These are phyloP conservation scores for Prunus davidiana DNA, from an alignment of 306 rosid genomes.

Conservation along the genomic window DNA sequence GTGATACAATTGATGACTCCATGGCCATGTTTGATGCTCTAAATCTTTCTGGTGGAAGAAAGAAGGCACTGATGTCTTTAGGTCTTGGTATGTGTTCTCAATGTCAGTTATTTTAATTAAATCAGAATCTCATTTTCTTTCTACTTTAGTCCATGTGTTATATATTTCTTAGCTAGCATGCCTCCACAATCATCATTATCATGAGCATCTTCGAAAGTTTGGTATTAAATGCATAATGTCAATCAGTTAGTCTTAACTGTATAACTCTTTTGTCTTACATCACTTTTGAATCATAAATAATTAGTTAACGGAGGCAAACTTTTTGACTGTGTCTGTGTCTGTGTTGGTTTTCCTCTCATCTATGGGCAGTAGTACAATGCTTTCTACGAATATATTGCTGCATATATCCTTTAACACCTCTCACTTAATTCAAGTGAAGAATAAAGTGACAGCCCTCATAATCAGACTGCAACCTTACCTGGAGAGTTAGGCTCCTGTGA, in stretches of 20 bases:
- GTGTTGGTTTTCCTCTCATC: not conserved
- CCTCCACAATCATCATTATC: not conserved
- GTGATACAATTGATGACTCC: slow-evolving; percentile 86
- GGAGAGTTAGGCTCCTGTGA: not conserved
- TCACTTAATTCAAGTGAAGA: not conserved
- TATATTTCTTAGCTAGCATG: not conserved
- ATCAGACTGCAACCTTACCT: not conserved
- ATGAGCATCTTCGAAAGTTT: not conserved
- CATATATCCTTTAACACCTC: not conserved
- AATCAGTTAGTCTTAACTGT: not conserved
- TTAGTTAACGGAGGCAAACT: not conserved
- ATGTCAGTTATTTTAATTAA: slow-evolving; percentile 5
- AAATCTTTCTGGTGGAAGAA: slow-evolving; percentile 71
- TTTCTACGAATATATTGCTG: not conserved
- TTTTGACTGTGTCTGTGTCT: slow-evolving; percentile 12
- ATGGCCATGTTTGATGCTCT: slow-evolving; percentile 77
- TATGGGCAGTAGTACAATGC: slow-evolving; percentile 1
- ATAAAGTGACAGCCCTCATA: not conserved
- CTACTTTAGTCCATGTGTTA: not conserved
- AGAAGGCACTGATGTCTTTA: slow-evolving; percentile 76
- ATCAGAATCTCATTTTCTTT: not conserved
- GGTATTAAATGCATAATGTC: slow-evolving; percentile 3
- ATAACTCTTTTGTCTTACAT: not conserved
- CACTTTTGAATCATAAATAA: not conserved
- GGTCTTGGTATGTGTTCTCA: slow-evolving; percentile 63